Conservation (phyloP, 2,329 filamentous ascomycete species). For the Diplodia sapinea region DNA sequence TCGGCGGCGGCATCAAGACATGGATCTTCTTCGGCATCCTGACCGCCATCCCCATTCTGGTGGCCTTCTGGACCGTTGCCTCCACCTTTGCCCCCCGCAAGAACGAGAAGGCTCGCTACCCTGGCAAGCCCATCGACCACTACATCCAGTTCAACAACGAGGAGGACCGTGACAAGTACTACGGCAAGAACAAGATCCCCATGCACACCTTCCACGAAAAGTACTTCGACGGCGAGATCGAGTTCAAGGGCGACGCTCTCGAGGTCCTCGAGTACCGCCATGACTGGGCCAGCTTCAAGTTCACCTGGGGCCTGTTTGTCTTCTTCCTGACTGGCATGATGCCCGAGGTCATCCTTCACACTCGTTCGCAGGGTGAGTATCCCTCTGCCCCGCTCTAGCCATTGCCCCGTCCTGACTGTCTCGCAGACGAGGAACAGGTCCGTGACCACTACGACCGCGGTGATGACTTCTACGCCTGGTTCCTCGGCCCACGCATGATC, state of each 20-base stretch:
- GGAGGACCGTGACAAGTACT: conserved; percentile 68
- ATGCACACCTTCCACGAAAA: conserved; percentile 96
- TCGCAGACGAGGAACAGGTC: conserved; percentile 92
- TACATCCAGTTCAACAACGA: conserved; percentile 81
- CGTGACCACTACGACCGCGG: conserved; percentile 97
- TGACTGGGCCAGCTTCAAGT: conserved; percentile 95
- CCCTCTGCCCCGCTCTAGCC: not conserved
- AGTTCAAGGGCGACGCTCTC: conserved; percentile 91
- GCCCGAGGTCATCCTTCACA: conserved; percentile 91
- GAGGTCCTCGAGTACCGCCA: conserved; percentile 93
- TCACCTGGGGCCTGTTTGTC: conserved; percentile 84
- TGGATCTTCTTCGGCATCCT: conserved; percentile 84
- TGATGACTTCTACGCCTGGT: conserved; percentile 98
- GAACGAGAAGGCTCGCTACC: conserved; percentile 88
- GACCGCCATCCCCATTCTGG: conserved; percentile 78
- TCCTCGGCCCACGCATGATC: conserved; percentile 97
- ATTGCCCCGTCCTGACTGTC: conserved; percentile 15
- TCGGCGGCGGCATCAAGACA: conserved; percentile 86
- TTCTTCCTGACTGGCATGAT: conserved; percentile 88
- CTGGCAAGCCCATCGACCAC: conserved; percentile 85
- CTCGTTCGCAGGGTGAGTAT: conserved; percentile 77
- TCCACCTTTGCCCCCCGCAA: conserved; percentile 84
- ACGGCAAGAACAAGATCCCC: conserved; percentile 79
- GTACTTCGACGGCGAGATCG: conserved; percentile 94
- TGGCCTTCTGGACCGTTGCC: conserved; percentile 78